Base-by-base conservation (phyloP, 1,284 basidiomycete genomes). In the Ceratobasidium theobromae region DNA sequence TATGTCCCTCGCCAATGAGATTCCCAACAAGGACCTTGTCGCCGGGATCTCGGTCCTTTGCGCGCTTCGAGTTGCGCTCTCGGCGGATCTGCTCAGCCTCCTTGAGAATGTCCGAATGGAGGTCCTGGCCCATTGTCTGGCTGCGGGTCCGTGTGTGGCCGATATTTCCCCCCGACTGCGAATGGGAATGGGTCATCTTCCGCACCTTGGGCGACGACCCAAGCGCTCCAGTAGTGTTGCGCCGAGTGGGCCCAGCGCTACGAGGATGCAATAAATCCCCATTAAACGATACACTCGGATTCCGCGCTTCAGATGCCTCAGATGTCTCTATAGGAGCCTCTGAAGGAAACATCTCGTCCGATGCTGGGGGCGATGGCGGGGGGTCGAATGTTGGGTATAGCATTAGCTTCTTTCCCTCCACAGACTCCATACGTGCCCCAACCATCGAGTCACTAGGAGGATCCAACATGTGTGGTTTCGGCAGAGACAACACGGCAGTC, bases 1-100 rank as follows among this genome's bases (percentile, higher is more conserved):
- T 95, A 77, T 99, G 96, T 72, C 88, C 96, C 75, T 98, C 95
- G 40, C 93, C 93, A 70, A 99, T 98, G 71, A 98, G 77, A 75
- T 98, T 98, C 8, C 96, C 96, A 0, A 98, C 92, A 11, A 97
- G 78, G 11, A 90, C 89, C 62, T 80, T 79, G 52, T 84, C 78
- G 43, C 66, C 53, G n/a, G 76, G 74, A 66, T 70, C 54, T 75
- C 75, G 23, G 68, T 76, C 76, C 68, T 75, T 76, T 54, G 83
- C 85, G 18, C 89, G 79, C 74, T 90, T 89, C 35, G 82, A 80
- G 73, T 84, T 77, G 43, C 93, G 80, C 76, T 95, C 91, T 48
- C 86, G 78, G 41, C 91, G 78, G 64, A 95, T 91, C 70, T 86
- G 86, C 71, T 94, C 92, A 0, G 91, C 90, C 72, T 93, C 88